Percentiles rank a stretch among this genome's conserved stretches.
phyloP scores from a whole-genome alignment of 495 filamentous ascomycete species.

The Daldinia childiae region DNA sequence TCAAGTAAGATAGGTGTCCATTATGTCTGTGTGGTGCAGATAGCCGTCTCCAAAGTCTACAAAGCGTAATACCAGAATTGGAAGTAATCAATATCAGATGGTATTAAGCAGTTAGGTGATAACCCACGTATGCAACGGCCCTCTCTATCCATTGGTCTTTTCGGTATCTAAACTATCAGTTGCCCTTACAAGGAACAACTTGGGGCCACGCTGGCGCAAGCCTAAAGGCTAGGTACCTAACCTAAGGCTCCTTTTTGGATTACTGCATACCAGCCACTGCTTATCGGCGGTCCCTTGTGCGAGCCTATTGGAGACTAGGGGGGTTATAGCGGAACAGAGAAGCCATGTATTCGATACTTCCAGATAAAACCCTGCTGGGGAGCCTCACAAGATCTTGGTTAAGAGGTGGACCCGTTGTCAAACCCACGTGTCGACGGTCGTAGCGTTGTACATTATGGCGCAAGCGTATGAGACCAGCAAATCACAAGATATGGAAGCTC shows the following conservation, averaged over 20 bases:
- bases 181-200: constrained; percentile 13
- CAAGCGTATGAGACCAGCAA: constrained; percentile 13
- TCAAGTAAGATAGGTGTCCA: constrained; percentile 35
- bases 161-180: background rate
- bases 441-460: constrained; percentile 20
- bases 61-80: constrained; percentile 14
- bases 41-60: constrained; percentile 4
- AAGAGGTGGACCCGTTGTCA: constrained; percentile 22
- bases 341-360: constrained; percentile 30
- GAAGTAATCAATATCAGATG: background rate
- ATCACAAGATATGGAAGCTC: constrained; percentile 10
- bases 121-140: constrained; percentile 1
- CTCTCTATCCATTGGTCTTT: background rate
- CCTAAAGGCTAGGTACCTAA: background rate
- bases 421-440: constrained; percentile 30
- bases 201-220: constrained; percentile 2
- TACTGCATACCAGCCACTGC: constrained; percentile 24
- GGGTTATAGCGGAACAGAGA: constrained; percentile 14
- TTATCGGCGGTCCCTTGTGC: constrained; percentile 8
- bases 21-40: constrained; percentile 41
- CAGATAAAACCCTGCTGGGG: constrained; percentile 18
- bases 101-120: constrained; percentile 2
- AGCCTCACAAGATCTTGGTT: constrained; percentile 36
- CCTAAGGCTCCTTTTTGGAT: constrained; percentile 13
- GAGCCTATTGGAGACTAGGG: constrained; percentile 16